Percentiles rank a stretch among this genome's conserved stretches.
These are phyloP conservation scores for Helotiales sp. DNA, from an alignment of 2,329 filamentous ascomycete species.

Conservation along the genomic window DNA sequence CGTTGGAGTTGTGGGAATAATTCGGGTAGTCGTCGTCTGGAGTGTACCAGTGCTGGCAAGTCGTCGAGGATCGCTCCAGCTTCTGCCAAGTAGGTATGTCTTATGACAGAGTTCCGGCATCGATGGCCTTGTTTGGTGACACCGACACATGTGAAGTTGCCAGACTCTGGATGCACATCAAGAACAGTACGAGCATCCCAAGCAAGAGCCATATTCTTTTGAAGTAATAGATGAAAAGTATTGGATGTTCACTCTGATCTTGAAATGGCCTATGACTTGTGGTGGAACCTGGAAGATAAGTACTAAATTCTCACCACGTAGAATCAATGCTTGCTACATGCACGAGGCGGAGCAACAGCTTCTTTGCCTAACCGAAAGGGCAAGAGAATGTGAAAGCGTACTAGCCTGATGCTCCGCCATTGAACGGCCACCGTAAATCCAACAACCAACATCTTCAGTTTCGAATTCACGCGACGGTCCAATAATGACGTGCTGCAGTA, in stretches of 20 bases:
- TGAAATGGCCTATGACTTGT: background rate
- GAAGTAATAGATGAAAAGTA: background rate
- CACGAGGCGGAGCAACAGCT: background rate
- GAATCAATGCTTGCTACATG: background rate
- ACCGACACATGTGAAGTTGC: background rate
- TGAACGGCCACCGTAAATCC: background rate
- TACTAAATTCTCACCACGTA: background rate
- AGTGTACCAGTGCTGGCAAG: background rate
- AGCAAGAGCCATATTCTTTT: background rate
- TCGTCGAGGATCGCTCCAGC: background rate
- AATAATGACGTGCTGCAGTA: background rate
- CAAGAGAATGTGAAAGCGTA: background rate
- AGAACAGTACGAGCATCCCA: background rate
- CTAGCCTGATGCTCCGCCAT: background rate
- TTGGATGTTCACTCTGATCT: background rate
- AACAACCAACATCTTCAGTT: background rate
- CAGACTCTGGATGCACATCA: background rate
- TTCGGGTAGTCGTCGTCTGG: background rate
- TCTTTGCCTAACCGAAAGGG: background rate
- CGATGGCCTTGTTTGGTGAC: background rate
- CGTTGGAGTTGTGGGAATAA: background rate
- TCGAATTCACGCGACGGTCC: background rate
- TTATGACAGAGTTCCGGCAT: background rate
- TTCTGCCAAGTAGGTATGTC: background rate
- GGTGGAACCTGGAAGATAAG: background rate